Evolutionary conservation across 2,329 filamentous ascomycete species (phyloP), one percentile per base, ranked within the genome.

Genomic region (Exophiala lecanii-corni): DNA sequence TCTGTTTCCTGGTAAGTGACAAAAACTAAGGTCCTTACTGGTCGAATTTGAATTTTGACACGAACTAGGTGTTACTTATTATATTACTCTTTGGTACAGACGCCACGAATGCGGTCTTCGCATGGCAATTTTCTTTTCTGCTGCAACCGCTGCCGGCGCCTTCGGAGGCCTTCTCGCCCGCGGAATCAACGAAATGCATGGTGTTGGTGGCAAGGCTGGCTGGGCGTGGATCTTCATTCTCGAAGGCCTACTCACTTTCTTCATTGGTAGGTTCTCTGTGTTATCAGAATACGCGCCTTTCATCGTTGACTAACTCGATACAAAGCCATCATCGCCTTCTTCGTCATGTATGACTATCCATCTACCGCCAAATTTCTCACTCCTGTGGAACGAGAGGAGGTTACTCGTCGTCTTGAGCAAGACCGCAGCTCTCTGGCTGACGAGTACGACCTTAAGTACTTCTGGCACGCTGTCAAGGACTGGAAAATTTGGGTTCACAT

Each of bases 321-420:
- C 23, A 7, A 19, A 2, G 60, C 65, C 0, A 39, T 70, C 9
- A 34, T 67, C 4, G 67, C 74, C 2, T 74, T 62, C 58, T 68
- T 73, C 28, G 58, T 67, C 20, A 55, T 75, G 4, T 70, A 72
- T 1, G 71, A 75, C 48, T 75, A 72, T 38, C 72, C 72, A 0
- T 70, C 74, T 45, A 66, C 68, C 2, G 67, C 66, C 0, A 58
- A 55, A 3, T 75, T 70, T 67, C 58, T 78, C 6, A 66, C 59
- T 3, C 46, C 50, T 0, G 62, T 66, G 3, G 74, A 78, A 47
- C 66, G 67, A 44, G 28, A 46, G 3, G 47, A 50, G 36, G 44
- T 55, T 26, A 42, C 59, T 53, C 7, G 59, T 70, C 18, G 71
- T 66, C 12, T 59, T 47, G 9, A 60, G 63, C 23, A 61, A 71